These are phyloP conservation scores for Paramyrothecium sp. DNA, from an alignment of 2,329 filamentous ascomycete genomes.

Conservation along the genomic window DNA sequence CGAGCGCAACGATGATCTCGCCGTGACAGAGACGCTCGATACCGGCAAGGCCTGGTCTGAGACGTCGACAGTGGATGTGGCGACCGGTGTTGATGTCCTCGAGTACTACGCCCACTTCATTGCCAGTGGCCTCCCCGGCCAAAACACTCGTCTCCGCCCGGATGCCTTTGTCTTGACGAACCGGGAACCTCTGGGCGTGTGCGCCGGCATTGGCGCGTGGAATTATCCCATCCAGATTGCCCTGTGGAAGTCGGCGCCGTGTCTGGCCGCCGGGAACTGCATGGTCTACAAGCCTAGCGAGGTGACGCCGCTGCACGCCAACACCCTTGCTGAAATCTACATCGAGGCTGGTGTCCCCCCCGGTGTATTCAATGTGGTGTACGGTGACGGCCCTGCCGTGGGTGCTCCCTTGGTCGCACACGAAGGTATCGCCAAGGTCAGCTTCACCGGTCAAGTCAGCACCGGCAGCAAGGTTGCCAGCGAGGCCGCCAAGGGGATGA, in stretches of 20 bases:
- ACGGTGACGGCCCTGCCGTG: slow-evolving; percentile 70
- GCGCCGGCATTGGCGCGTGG: slow-evolving; percentile 86
- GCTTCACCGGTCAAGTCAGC: slow-evolving; percentile 83
- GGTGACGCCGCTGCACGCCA: slow-evolving; percentile 80
- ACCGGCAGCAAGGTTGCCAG: slow-evolving; percentile 81
- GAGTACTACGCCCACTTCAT: slow-evolving; percentile 84
- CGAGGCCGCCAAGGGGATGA: slow-evolving; percentile 75
- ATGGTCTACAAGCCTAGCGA: slow-evolving; percentile 93
- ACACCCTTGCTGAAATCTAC: slow-evolving; percentile 73
- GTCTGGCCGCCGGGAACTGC: slow-evolving; percentile 81
- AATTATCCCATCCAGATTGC: slow-evolving; percentile 92
- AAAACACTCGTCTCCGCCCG: slow-evolving; percentile 70
- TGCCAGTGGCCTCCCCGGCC: slow-evolving; percentile 77
- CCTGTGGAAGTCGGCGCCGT: slow-evolving; percentile 85
- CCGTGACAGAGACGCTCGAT: slow-evolving; percentile 76
- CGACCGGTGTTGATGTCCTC: slow-evolving; percentile 80
- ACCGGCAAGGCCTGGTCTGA: slow-evolving; percentile 85
- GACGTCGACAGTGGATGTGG: slow-evolving; percentile 79
- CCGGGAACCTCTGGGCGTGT: slow-evolving; percentile 80
- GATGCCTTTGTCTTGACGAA: slow-evolving; percentile 82
- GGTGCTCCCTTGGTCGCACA: slow-evolving; percentile 75
- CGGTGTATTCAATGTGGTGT: slow-evolving; percentile 85
- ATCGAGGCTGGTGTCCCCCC: slow-evolving; percentile 75
- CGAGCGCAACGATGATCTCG: slow-evolving; percentile 75
- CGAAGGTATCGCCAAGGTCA: slow-evolving; percentile 75